A percentile compares a stretch with the other conserved stretches of the same genome.
Conservation (phyloP, 1,284 basidiomycete species). For the Cutaneotrichosporon cyanovorans region DNA sequence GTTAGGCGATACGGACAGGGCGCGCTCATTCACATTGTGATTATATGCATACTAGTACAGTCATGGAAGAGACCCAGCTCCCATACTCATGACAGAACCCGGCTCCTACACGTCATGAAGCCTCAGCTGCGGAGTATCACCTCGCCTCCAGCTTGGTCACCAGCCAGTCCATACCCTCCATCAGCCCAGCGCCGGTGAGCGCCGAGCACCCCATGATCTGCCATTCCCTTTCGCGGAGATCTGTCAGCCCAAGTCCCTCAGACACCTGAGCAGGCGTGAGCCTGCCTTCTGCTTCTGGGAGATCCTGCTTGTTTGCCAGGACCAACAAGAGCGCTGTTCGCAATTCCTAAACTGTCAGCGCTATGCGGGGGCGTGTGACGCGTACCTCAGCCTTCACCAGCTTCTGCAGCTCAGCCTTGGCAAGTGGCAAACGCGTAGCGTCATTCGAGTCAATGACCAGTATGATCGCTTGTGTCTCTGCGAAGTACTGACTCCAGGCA, state of each 20-base stretch:
- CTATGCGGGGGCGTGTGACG: not conserved
- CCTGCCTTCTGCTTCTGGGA: constrained; percentile 38
- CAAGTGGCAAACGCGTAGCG: constrained; percentile 45
- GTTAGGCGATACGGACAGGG: too few species aligned
- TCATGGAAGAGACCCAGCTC: not conserved
- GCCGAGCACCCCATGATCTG: constrained; percentile 51
- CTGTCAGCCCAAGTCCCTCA: constrained; percentile 47
- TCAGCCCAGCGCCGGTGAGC: constrained; percentile 42
- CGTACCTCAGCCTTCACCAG: constrained; percentile 38
- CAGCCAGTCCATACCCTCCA: constrained; percentile 46
- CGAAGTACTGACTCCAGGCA: constrained; percentile 47
- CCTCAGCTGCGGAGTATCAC: not conserved
- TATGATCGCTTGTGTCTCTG: constrained; percentile 47
- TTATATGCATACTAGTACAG: constrained; percentile 4
- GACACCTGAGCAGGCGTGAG: constrained; percentile 49
- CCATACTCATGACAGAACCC: too few species aligned
- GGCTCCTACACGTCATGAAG: too few species aligned
- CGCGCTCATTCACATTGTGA: too few species aligned
- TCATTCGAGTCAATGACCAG: constrained; percentile 51
- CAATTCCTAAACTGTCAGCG: constrained; percentile 28
- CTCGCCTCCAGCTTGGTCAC: constrained; percentile 32
- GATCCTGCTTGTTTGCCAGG: constrained; percentile 51
- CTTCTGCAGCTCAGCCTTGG: constrained; percentile 47
- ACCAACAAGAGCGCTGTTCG: constrained; percentile 46
- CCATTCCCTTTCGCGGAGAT: constrained; percentile 49